Conservation (phyloP, 257 asterid species). For the Rauvolfia tetraphylla region DNA sequence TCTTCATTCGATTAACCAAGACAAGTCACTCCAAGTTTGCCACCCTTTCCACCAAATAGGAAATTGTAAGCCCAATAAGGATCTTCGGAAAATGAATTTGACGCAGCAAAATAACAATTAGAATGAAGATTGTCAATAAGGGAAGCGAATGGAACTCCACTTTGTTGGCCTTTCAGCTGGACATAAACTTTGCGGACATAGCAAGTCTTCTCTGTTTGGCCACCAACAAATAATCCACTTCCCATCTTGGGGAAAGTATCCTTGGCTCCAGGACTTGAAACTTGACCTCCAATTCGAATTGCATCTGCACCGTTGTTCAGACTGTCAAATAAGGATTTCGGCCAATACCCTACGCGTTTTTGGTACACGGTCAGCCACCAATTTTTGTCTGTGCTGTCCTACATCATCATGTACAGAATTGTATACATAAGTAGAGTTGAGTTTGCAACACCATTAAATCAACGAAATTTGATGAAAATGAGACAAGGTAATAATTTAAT, state of each 20-base stretch:
- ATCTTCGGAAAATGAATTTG: not conserved
- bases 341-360: not conserved
- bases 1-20: too few species aligned
- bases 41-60: not conserved
- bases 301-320: not conserved
- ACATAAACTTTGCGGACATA: not conserved
- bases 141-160: too few species aligned
- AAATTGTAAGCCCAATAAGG: not conserved
- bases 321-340: not conserved
- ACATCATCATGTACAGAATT: too few species aligned
- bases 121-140: not conserved
- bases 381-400: too few species aligned
- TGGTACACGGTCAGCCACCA: too few species aligned
- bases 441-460: too few species aligned
- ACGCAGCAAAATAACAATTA: not conserved
- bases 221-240: not conserved
- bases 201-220: not conserved
- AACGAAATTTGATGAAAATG: too few species aligned
- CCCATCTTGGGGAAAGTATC: not conserved
- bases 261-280: not conserved
- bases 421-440: too few species aligned
- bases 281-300: not conserved
- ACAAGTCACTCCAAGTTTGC: not conserved
- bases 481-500: too few species aligned
- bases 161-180: too few species aligned